Evolutionary conservation across 257 asterid species (phyloP), one percentile per base, ranked within the genome.

Genomic region (Nemophila menziesii): DNA sequence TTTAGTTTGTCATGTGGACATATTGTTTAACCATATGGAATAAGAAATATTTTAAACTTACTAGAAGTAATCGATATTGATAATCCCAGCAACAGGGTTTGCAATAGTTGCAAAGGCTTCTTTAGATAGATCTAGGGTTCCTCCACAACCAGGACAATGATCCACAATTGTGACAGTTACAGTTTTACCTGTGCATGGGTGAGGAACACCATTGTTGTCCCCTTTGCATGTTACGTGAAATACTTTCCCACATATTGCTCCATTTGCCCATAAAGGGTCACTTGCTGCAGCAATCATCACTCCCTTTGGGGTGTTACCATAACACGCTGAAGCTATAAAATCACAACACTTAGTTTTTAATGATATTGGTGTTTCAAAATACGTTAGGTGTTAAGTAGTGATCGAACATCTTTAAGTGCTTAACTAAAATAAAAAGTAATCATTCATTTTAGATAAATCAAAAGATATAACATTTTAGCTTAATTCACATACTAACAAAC

Each of bases 301-400:
- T 10, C 77, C 77, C 0, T 15, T 2, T 34, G 34, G 44, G 21
- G 17, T 37, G 43, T 12, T 49, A 26, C 77, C 77, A 23, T 57
- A 73, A 49, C 80, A 73, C 6, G 74, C 73, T 0, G 83, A 70
- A 8, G 83, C 83, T 74, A 48, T 33, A 43, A n/a, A n/a, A n/a
- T n/a, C n/a, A n/a, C n/a, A n/a, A n/a, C n/a, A n/a, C n/a, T n/a
- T n/a, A n/a, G n/a, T n/a, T n/a, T n/a, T n/a, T n/a, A n/a, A n/a
- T n/a, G 4, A 12, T n/a, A n/a, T 29, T 11, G 2, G 17, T n/a
- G n/a, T n/a, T n/a, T n/a, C n/a, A n/a, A n/a, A n/a, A n/a, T n/a
- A n/a, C n/a, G n/a, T n/a, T n/a, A n/a, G n/a, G n/a, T n/a, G n/a
- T n/a, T n/a, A n/a, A n/a, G n/a, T n/a, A n/a, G n/a, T n/a, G n/a